Evolutionary conservation across 1,284 basidiomycete species (phyloP).

Genomic region (Lignosus rhinocerotis): DNA sequence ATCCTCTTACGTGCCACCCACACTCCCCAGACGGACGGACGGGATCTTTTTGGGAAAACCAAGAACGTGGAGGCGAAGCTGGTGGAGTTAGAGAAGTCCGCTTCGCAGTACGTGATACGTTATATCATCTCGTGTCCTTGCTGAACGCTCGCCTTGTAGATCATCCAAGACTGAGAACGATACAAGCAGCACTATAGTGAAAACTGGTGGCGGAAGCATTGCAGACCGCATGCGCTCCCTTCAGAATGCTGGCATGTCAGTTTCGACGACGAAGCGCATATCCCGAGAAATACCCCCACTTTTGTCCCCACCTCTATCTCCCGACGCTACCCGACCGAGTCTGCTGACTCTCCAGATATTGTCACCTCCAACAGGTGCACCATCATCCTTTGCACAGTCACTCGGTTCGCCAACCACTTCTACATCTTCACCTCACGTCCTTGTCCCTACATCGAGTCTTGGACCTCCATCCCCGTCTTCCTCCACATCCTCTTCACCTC

Average conservation of each 20-base stretch:
- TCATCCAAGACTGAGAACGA: conserved; percentile 11
- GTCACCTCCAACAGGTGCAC: conserved; percentile 29
- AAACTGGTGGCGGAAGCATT: conserved; percentile 53
- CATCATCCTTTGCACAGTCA: conserved; percentile 30
- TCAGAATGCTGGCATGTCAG: conserved; percentile 61
- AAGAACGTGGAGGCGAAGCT: conserved; percentile 59
- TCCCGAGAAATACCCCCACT: conserved; percentile 43
- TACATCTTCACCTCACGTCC: conserved; percentile 46
- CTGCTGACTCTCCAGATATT: conserved; percentile 32
- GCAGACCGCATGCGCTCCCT: conserved; percentile 73
- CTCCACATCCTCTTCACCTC: conserved; percentile 43
- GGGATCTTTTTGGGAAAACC: conserved; percentile 48
- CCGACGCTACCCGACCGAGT: conserved; percentile 19
- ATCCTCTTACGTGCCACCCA: conserved; percentile 4
- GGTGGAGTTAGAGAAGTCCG: conserved; percentile 52
- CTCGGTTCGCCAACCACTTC: conserved; percentile 33
- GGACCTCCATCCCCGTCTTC: conserved; percentile 75
- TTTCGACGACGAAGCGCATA: conserved; percentile 48
- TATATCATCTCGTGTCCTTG: not conserved
- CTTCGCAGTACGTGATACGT: conserved; percentile 41
- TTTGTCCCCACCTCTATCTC: conserved; percentile 20
- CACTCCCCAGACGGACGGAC: conserved; percentile 45
- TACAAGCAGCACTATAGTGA: conserved; percentile 37
- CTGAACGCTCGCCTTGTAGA: conserved; percentile 15
- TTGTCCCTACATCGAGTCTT: conserved; percentile 66